Evolutionary conservation across 2,329 filamentous ascomycete genomes (phyloP).

Genomic region (Claviceps capensis): DNA sequence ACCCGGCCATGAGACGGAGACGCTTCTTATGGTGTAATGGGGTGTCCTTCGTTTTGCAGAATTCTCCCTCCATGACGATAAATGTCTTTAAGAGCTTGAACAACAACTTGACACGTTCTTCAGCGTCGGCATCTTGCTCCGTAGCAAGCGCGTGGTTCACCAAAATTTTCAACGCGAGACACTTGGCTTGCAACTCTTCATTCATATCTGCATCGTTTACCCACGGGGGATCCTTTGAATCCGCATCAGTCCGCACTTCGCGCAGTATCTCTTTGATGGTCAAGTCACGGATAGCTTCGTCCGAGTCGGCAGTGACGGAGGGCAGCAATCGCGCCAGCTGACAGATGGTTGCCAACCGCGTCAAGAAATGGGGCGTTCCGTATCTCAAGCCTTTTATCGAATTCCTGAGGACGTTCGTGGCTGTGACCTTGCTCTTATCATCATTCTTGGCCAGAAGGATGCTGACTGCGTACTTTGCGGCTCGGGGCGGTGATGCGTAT

Average conservation of each 20-base stretch:
- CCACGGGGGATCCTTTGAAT: slow-evolving; percentile 48
- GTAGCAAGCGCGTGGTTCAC: slow-evolving; percentile 67
- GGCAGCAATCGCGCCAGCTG: slow-evolving; percentile 67
- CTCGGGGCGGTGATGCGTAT: slow-evolving; percentile 65
- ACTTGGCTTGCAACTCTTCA: slow-evolving; percentile 72
- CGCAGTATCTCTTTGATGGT: slow-evolving; percentile 62
- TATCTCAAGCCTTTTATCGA: slow-evolving; percentile 63
- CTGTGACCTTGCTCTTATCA: slow-evolving; percentile 68
- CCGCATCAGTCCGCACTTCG: slow-evolving; percentile 50
- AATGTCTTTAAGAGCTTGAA: slow-evolving; percentile 70
- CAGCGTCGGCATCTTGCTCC: slow-evolving; percentile 36
- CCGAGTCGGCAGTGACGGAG: slow-evolving; percentile 56
- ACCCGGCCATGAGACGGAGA: slow-evolving; percentile 70
- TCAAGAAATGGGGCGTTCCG: slow-evolving; percentile 60
- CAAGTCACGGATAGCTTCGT: slow-evolving; percentile 67
- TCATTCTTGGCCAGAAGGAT: slow-evolving; percentile 66
- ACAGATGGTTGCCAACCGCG: slow-evolving; percentile 55
- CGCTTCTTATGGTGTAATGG: slow-evolving; percentile 65
- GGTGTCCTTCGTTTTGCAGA: slow-evolving; percentile 62
- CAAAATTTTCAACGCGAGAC: slow-evolving; percentile 69
- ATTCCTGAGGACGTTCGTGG: slow-evolving; percentile 67
- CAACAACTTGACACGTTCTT: slow-evolving; percentile 51
- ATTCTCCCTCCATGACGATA: slow-evolving; percentile 62
- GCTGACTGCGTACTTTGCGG: slow-evolving; percentile 86
- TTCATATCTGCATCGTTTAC: slow-evolving; percentile 55